Percentiles rank a stretch among this genome's conserved stretches.
Evolutionary conservation across 441 rosid species (phyloP).

Genomic region (Pelargonium cotyledonis): DNA sequence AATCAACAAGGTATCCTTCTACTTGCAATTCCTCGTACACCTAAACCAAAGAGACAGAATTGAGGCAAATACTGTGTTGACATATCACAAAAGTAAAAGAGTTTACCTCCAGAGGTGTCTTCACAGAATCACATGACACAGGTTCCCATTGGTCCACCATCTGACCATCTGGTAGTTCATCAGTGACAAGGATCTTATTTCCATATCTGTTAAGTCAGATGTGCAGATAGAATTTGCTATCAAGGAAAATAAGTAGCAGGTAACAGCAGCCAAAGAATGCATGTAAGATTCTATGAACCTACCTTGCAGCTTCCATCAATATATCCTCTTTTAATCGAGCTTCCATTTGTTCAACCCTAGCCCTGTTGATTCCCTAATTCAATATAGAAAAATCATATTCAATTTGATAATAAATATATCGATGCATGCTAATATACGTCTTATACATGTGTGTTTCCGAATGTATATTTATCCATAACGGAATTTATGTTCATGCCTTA

Average conservation of each 20-base stretch:
- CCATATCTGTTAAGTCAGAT: constrained; percentile 67
- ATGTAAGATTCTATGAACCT: constrained; percentile 8
- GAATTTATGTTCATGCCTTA: background rate
- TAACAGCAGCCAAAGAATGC: constrained; percentile 13
- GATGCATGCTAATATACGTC: background rate
- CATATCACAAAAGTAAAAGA: constrained; percentile 17
- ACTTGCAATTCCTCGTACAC: constrained; percentile 80
- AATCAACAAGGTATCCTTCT: constrained; percentile 88
- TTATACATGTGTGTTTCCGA: background rate
- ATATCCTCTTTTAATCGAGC: constrained; percentile 88
- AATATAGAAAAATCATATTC: constrained; percentile 24
- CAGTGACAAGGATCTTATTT: constrained; percentile 97
- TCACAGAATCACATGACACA: constrained; percentile 77
- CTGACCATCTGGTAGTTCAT: constrained; percentile 98
- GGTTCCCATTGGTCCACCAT: constrained; percentile 99
- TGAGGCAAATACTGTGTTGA: constrained; percentile 14
- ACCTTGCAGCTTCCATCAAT: constrained; percentile 88
- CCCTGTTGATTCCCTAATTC: constrained; percentile 83
- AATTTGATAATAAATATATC: background rate
- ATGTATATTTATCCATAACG: background rate
- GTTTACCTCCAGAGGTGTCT: constrained; percentile 86
- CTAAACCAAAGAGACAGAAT: constrained; percentile 37
- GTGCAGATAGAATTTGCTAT: constrained; percentile 20
- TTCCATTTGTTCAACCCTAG: constrained; percentile 96
- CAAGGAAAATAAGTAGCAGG: constrained; percentile 17